These are phyloP conservation scores for Heliosperma pusillum DNA, from an alignment of 148 eudicot species.

Conservation along the genomic window DNA sequence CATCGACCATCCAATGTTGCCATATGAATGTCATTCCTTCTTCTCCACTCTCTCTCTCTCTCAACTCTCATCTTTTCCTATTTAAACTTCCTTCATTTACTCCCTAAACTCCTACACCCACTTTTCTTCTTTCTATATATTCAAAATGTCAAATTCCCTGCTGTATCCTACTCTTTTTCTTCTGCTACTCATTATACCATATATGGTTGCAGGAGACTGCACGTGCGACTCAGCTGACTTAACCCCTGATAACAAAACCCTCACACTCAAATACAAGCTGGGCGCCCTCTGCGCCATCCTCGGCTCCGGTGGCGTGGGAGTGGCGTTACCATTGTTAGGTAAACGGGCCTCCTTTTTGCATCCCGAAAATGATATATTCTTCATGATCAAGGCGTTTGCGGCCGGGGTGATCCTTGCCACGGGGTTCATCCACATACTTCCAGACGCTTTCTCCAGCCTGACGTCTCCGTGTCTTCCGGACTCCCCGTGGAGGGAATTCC, in stretches of 20 bases:
- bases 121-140: no score
- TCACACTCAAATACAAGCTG: conserved; percentile 44
- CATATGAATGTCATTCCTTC: conserved; percentile 16
- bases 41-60: neutral
- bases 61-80: no score
- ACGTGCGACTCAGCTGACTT: conserved; percentile 27
- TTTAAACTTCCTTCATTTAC: conserved; percentile 4
- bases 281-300: conserved; percentile 59
- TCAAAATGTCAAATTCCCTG: neutral
- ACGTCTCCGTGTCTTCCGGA: conserved; percentile 54
- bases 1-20: conserved; percentile 30
- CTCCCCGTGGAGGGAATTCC: conserved; percentile 59
- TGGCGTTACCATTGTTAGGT: conserved; percentile 51
- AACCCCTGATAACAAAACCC: conserved; percentile 17
- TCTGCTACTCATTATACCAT: conserved; percentile 14
- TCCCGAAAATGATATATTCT: conserved; percentile 44
- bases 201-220: conserved; percentile 33
- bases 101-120: neutral
- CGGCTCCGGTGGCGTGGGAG: conserved; percentile 52
- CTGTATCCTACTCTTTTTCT: neutral
- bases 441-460: conserved; percentile 63
- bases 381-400: conserved; percentile 82
- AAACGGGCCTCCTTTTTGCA: conserved; percentile 17
- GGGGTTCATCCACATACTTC: conserved; percentile 77
- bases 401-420: conserved; percentile 84